A percentile compares a stretch with the other conserved stretches of the same genome.
phyloP scores from a whole-genome alignment of 1,284 basidiomycete genomes.

The Puccinia hordei region DNA sequence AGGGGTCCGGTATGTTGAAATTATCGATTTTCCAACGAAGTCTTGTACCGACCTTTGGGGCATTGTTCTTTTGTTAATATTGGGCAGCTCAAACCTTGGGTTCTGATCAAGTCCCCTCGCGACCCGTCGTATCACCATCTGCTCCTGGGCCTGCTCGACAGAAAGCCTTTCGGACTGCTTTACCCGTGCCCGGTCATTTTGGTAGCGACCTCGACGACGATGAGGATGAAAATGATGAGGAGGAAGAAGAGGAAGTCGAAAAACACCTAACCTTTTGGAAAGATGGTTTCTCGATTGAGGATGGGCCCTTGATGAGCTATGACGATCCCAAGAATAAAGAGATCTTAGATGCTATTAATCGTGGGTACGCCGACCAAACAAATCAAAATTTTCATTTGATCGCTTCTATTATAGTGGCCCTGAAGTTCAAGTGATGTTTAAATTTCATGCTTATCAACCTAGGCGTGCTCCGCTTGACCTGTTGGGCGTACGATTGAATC shows the following conservation, averaged over 20 bases:
- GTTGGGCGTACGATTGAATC: conserved; percentile 74
- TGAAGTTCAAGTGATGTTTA: conserved; percentile 56
- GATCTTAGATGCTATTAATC: conserved; percentile 75
- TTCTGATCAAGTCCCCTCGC: conserved; percentile 75
- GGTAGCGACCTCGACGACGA: conserved; percentile 50
- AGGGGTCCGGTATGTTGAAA: conserved; percentile 54
- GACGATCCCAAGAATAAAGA: conserved; percentile 76
- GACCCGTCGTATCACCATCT: conserved; percentile 68
- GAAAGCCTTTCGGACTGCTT: conserved; percentile 52
- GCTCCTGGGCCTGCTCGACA: conserved; percentile 53
- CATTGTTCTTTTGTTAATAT: conserved; percentile 1
- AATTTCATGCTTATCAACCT: conserved; percentile 73
- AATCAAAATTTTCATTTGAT: conserved; percentile 11
- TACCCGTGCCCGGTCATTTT: conserved; percentile 50
- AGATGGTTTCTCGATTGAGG: conserved; percentile 89
- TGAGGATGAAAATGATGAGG: conserved; percentile 61
- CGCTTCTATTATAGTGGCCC: not conserved
- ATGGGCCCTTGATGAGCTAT: conserved; percentile 81
- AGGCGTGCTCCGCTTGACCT: conserved; percentile 78
- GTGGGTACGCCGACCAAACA: conserved; percentile 68
- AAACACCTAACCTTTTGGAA: conserved; percentile 89
- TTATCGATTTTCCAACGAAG: conserved; percentile 55
- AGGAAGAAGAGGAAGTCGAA: conserved; percentile 68
- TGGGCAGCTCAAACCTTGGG: conserved; percentile 76
- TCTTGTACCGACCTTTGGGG: conserved; percentile 62